Conservation (phyloP, 208 protist genomes). For the Trypanosoma vivax region DNA sequence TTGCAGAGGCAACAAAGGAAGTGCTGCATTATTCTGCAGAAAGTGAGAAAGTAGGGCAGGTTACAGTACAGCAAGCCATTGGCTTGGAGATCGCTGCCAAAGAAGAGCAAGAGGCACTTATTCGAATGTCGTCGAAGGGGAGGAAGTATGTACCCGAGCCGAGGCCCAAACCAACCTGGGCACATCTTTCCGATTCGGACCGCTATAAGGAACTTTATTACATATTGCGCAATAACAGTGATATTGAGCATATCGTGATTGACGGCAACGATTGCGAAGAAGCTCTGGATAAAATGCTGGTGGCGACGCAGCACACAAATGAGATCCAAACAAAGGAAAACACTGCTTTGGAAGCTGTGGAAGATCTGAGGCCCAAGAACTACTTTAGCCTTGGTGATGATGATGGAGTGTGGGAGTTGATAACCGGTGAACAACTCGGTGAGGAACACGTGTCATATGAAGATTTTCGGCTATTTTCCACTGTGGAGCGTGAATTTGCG, state of each 20-base stretch:
- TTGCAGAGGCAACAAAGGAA: slow-evolving; percentile 27
- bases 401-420: slow-evolving; percentile 25
- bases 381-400: neutral
- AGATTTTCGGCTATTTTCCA: slow-evolving; percentile 74
- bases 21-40: slow-evolving; percentile 23
- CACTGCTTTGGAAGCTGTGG: neutral
- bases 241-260: slow-evolving; percentile 3
- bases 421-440: slow-evolving; percentile 20
- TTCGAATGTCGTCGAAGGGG: slow-evolving; percentile 4
- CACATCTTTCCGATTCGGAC: slow-evolving; percentile 12
- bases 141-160: slow-evolving; percentile 14
- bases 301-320: neutral
- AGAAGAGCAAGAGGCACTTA: slow-evolving; percentile 19
- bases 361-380: neutral
- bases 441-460: slow-evolving; percentile 1
- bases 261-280: slow-evolving; percentile 13
- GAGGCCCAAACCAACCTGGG: slow-evolving; percentile 7
- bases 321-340: neutral
- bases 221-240: neutral
- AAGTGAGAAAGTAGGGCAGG: slow-evolving; percentile 8
- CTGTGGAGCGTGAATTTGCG: slow-evolving; percentile 48
- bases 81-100: slow-evolving; percentile 16
- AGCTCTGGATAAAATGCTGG: neutral
- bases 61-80: slow-evolving; percentile 21
- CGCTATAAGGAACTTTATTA: slow-evolving; percentile 20